Conservation (phyloP, 768 basidiomycete genomes). For the Collybiopsis luxurians region DNA sequence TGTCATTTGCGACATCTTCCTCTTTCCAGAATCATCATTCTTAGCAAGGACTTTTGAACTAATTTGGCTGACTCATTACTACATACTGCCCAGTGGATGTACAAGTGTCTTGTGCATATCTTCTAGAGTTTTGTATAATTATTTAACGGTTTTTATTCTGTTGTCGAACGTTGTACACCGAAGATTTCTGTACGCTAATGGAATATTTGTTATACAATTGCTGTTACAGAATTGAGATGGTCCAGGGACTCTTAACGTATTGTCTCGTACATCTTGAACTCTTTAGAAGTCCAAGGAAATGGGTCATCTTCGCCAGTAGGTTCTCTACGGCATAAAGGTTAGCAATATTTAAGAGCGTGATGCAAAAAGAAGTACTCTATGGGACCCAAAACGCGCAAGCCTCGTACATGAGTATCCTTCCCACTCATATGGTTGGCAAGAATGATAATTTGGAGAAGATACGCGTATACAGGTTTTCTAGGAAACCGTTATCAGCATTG, state of each 20-base stretch:
- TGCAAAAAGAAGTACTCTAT: constrained; percentile 52
- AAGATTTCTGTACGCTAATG: neutral
- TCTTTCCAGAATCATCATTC: neutral
- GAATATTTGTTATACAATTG: neutral
- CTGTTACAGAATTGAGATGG: neutral
- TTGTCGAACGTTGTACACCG: neutral
- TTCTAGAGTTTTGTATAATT: neutral
- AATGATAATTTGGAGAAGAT: constrained; percentile 87
- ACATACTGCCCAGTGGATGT: no score
- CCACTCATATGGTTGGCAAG: constrained; percentile 97
- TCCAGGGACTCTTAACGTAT: constrained; percentile 48
- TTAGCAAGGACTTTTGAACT: no score
- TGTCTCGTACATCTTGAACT: constrained; percentile 76
- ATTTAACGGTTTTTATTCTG: constrained; percentile 1
- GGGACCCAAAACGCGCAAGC: constrained; percentile 83
- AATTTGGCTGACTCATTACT: no score
- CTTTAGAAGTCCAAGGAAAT: constrained; percentile 61
- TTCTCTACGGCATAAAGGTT: constrained; percentile 30
- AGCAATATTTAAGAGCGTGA: neutral
- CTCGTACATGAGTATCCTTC: constrained; percentile 97
- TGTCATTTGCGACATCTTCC: neutral
- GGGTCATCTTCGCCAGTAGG: constrained; percentile 60
- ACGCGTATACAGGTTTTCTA: constrained; percentile 86
- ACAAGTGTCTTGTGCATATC: neutral
- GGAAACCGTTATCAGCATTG: neutral